phyloP scores from a whole-genome alignment of 2,329 filamentous ascomycete genomes.

The Aspergillus ibericus region DNA sequence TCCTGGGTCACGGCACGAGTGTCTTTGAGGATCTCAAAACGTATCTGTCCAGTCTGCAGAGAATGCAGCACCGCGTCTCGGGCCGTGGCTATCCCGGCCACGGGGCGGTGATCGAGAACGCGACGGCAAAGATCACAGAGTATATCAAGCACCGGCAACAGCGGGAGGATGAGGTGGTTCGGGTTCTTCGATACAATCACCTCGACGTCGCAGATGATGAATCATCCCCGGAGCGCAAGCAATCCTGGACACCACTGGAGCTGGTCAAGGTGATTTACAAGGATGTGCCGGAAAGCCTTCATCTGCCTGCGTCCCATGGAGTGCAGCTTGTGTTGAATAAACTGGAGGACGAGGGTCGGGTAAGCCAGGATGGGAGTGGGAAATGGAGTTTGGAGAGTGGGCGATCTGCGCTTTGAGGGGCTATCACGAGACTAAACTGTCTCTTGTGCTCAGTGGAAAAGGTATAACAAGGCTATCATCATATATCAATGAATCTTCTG shows the following conservation, averaged over 20 bases:
- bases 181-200: conserved; percentile 55
- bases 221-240: conserved; percentile 38
- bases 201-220: conserved; percentile 32
- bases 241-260: conserved; percentile 69
- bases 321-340: conserved; percentile 78
- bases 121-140: conserved; percentile 69
- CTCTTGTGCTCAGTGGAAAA: too few relatives aligned
- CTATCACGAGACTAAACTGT: not conserved
- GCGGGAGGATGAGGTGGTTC: conserved; percentile 75
- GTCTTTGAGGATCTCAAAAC: conserved; percentile 75
- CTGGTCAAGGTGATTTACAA: conserved; percentile 86
- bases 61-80: conserved; percentile 62
- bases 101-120: conserved; percentile 74
- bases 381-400: conserved; percentile 31
- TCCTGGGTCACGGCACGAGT: conserved; percentile 81
- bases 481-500: not conserved
- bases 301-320: conserved; percentile 72
- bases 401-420: conserved; percentile 33
- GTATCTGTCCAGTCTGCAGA: conserved; percentile 68
- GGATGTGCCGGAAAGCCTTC: conserved; percentile 72
- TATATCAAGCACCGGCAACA: conserved; percentile 80
- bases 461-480: not conserved
- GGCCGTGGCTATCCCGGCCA: conserved; percentile 85
- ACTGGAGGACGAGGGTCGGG: conserved; percentile 71
- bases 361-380: conserved; percentile 40